Evolutionary conservation across 768 basidiomycete species (phyloP), one percentile per base, ranked within the genome.

Genomic region (Leucogyrophana mollusca): DNA sequence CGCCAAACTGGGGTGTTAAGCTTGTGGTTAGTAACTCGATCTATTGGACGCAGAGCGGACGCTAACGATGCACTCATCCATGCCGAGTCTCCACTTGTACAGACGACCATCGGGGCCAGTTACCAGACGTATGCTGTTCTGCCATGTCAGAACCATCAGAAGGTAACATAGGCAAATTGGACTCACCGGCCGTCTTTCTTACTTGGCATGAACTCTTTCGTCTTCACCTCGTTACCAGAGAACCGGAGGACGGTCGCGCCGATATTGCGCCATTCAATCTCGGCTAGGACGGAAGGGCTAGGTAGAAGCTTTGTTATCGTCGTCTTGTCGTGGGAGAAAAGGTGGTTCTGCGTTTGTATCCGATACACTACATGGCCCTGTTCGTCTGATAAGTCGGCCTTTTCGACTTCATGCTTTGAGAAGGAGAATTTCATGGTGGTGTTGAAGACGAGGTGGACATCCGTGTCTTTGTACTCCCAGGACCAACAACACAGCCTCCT

Each of bases 61-160:
- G 41, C 43, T 30, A 11, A 49, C 40, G 37, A 52, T 46, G 22
- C 61, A 60, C 10, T 63, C 56, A 4, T 53, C 55, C 4, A 49
- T 42, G n/a, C 57, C 55, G 3, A 70, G 49, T 10, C 55, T 56
- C 70, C 68, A 72, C n/a, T 62, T 62, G 43, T 69, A 70, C 45
- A 56, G 49, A 25, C 46, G 53, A 4, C 65, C 64, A 32, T 70
- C 67, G 0, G 58, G 66, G 4, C 65, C 70, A 27, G 47, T 45
- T 46, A 68, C 71, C 20, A 58, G 53, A n/a, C 65, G 65, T 7
- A 59, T 58, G 24, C 68, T 69, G 38, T 32, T 45, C 2, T 3
- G 13, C 17, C 9, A 7, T 10, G 10, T 34, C 17, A 16, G 23
- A 21, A 36, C 34, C 16, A 24, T 33, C 9, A 16, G 24, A 49